Evolutionary conservation across 2,329 filamentous ascomycete species (phyloP).

Genomic region (Coniella vitis): DNA sequence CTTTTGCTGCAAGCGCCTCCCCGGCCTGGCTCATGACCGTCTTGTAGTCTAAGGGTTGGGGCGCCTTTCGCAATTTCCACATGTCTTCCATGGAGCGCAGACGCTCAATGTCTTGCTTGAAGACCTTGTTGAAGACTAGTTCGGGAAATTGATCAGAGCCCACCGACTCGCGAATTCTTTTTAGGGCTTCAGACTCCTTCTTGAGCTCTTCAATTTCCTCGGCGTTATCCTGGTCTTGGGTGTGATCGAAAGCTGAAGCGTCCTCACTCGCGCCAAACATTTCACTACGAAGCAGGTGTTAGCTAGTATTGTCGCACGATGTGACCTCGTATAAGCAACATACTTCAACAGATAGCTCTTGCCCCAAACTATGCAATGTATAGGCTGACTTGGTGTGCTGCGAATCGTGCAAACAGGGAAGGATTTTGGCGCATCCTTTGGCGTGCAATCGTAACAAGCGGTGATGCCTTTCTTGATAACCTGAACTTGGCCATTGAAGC

Average conservation of each 20-base stretch:
- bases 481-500: constrained; percentile 96
- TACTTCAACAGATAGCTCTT: constrained; percentile 89
- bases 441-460: constrained; percentile 92
- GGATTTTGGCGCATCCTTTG: constrained; percentile 83
- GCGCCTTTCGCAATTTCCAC: constrained; percentile 81
- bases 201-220: constrained; percentile 83
- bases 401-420: constrained; percentile 97
- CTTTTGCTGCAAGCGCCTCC: constrained; percentile 40
- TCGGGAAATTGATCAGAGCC: constrained; percentile 70
- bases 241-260: constrained; percentile 71
- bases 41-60: constrained; percentile 66
- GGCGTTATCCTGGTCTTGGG: constrained; percentile 74
- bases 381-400: constrained; percentile 91
- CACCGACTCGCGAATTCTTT: constrained; percentile 74
- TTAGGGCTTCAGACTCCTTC: constrained; percentile 75
- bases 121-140: constrained; percentile 89
- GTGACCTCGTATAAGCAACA: constrained; percentile 17
- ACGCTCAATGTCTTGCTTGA: constrained; percentile 74
- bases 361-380: constrained; percentile 98
- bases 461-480: constrained; percentile 89
- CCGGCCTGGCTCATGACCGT: constrained; percentile 47
- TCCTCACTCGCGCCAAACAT: constrained; percentile 91
- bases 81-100: constrained; percentile 86
- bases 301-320: constrained; percentile 18
- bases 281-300: constrained; percentile 39